Conservation (phyloP, 2,329 filamentous ascomycete species). For the Cladorrhinum sp. region DNA sequence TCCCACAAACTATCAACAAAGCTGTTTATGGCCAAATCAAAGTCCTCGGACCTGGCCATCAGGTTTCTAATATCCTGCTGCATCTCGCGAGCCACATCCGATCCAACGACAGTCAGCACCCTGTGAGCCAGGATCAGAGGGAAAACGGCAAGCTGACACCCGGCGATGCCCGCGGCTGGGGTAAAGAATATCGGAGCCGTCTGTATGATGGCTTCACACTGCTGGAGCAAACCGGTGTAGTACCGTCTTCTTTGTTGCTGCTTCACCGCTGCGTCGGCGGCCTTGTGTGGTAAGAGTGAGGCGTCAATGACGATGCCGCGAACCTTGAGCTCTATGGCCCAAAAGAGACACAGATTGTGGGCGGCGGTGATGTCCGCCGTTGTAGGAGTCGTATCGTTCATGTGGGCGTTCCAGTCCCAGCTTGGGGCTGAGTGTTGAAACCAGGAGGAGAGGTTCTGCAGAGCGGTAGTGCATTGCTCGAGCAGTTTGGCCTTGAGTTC, state of each 20-base stretch:
- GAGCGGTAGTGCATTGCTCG: neutral
- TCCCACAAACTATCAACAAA: neutral
- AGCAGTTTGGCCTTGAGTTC: neutral
- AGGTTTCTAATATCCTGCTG: neutral
- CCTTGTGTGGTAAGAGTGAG: neutral
- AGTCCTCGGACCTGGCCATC: neutral
- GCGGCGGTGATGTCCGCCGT: neutral
- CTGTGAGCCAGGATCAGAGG: neutral
- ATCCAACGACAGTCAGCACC: neutral
- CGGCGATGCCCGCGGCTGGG: neutral
- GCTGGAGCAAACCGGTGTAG: neutral
- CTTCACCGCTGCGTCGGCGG: neutral
- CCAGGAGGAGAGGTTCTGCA: neutral
- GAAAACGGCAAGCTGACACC: neutral
- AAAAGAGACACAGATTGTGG: conserved; percentile 3
- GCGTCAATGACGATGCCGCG: neutral
- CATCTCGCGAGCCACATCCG: neutral
- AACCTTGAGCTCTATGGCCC: neutral
- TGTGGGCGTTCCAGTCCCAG: neutral
- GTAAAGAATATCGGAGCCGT: conserved; percentile 4
- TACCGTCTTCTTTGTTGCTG: neutral
- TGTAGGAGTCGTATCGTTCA: neutral
- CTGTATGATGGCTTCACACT: neutral
- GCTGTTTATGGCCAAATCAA: neutral
- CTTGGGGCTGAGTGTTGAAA: neutral